Percentiles rank a stretch among this genome's conserved stretches.
Evolutionary conservation across 2,329 filamentous ascomycete genomes (phyloP).

Genomic region (Colletotrichum liaoningense): DNA sequence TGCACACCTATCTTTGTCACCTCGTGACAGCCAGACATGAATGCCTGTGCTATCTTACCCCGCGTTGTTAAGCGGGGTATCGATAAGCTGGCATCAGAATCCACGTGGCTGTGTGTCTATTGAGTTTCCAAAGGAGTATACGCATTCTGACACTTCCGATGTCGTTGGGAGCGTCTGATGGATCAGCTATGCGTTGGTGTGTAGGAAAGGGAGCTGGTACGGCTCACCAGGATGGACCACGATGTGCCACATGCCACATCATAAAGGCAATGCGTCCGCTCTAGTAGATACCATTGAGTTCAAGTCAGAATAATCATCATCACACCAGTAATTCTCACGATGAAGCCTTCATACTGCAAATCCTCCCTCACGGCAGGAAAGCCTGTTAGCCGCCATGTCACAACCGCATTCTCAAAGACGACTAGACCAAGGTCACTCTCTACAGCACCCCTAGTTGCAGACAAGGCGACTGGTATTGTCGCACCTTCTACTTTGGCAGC

Average conservation of each 20-base stretch:
- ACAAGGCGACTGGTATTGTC: background rate
- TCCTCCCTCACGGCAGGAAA: conserved; percentile 3
- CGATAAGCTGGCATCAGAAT: conserved; percentile 26
- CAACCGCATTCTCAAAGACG: background rate
- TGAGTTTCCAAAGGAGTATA: conserved; percentile 11
- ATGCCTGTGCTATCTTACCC: conserved; percentile 18
- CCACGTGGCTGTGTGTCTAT: background rate
- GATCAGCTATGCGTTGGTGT: conserved; percentile 1
- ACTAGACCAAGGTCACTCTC: conserved; percentile 5
- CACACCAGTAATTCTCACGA: background rate
- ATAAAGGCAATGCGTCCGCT: conserved; percentile 1
- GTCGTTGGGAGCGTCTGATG: background rate
- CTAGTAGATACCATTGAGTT: background rate
- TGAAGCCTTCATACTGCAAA: conserved; percentile 8
- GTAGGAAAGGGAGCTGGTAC: background rate
- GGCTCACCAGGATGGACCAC: background rate
- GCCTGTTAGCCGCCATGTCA: conserved; percentile 2
- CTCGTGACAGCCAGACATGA: conserved; percentile 1
- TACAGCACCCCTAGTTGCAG: background rate
- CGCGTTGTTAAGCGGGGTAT: conserved; percentile 26
- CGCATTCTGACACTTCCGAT: conserved; percentile 6
- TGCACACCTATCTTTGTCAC: conserved; percentile 21
- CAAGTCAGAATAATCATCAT: conserved; percentile 2
- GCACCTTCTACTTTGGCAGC: conserved; percentile 19
- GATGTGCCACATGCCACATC: background rate